Base-by-base conservation (phyloP, 2,329 filamentous ascomycete species). In the Ceratocystis harringtonii region DNA sequence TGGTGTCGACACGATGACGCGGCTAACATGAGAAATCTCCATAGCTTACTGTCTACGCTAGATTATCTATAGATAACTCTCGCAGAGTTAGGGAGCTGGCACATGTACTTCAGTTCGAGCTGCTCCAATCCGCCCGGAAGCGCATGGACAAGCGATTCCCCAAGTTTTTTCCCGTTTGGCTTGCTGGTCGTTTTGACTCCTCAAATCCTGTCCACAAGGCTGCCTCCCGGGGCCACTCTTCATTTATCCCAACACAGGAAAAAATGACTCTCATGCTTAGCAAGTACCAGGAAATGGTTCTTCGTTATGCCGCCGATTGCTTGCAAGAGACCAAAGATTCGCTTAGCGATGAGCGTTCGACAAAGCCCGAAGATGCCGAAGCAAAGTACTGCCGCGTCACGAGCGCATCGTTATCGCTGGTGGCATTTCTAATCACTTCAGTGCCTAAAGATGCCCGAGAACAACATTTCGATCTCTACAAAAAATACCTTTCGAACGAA, bases 11-110 rank as follows among this genome's bases (percentile, higher is more conserved):
- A 32, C 17, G 6, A 19, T 45, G 15, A 45, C 25, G 15, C 36
- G 19, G 30, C 19, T 55, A 58, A 55, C 32, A 55, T 55, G 44
- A 50, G 32, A 30, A 64, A 28, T 17, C 5, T 12, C 17, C 25
- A 36, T 44, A 95, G 90, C 83, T 89, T 69, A 87, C 88, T 78
- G 77, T 95, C 66, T 99, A 95, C 73, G 90, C 94, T 63, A 88
- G 92, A 67, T 83, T 87, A 44, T 94, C 92, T 19, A 95, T 97
- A 76, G 92, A 97, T 74, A 90, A 89, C 73, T 86, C 89, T 60
- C 87, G 91, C 61, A 84, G 89, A 67, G 92, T 96, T 43, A 89
- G 94, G 69, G 92, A 96, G 74, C 82, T 94, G 55, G 84, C 92
- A 19, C 92, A 97, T 73, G 79, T 76, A 10, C 74, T 95, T 28